Base-by-base conservation (phyloP, 1,139 yeast genomes). In the Nematodospora anomalae region DNA sequence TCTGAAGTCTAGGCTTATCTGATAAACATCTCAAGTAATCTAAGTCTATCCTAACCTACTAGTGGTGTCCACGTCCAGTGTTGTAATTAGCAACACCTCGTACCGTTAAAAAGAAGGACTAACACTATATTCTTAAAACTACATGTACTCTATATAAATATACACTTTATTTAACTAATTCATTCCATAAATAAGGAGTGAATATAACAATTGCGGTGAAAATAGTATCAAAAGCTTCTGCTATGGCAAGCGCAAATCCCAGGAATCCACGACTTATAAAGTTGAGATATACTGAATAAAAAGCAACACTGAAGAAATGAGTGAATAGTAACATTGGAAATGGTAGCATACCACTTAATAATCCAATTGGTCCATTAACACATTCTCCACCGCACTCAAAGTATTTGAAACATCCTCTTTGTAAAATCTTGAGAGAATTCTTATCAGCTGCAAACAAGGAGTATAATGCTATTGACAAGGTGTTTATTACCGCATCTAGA, bases 241-340 rank as follows among this genome's bases (percentile, higher is more conserved):
- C 57, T 14, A 89, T 42, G 0, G 96, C 92, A 33, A 83, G 33
- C 5, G 95, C 95, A 51, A 84, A 71, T n/a, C 85, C 80, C 1
- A 68, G 39, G 11, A 79, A 31, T 1, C 97, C 96, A 42, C 80
- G 73, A 22, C 73, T 79, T 18, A 56, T 55, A 51, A 86, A 80
- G 61, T 90, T 88, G 49, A 83, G 60, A 54, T 74, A 80, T 39
- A 90, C 79, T 6, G 92, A 76, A 58, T 85, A 90, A 52, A 90
- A 78, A 1, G 97, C 97, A 35, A 92, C 97, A 37, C 84, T 73
- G 62, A 88, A 87, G 60, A 92, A 92, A 51, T 90, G 96, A 58
- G 80, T 77, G 53, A 94, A 82, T 42, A 92, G 70, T 31, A 79
- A 57, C 61, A 77, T 66, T 16, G 96, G 95, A 52, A 71, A 74